phyloP scores from a whole-genome alignment of 768 basidiomycete genomes.

The Infundibulicybe gibba region DNA sequence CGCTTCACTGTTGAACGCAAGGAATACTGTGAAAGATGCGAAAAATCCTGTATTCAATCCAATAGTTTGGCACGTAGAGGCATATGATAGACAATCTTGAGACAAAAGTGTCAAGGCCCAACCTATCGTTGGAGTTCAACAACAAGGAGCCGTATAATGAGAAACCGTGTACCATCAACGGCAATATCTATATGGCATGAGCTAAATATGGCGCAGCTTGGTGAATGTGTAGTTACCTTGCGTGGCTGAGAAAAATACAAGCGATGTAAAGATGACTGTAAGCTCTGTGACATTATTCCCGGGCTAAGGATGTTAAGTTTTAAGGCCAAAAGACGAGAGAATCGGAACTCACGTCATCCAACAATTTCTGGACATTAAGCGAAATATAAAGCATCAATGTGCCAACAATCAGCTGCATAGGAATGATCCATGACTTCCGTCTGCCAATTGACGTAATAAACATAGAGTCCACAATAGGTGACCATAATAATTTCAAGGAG shows the following conservation, averaged over 20 bases:
- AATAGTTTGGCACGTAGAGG: slow-evolving; percentile 97
- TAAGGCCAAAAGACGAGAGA: slow-evolving; percentile 2
- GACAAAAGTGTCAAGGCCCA: slow-evolving; percentile 87
- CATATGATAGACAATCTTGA: slow-evolving; percentile 91
- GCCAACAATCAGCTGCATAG: slow-evolving; percentile 92
- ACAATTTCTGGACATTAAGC: slow-evolving; percentile 65
- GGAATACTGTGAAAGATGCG: slow-evolving; percentile 93
- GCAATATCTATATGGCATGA: slow-evolving; percentile 71
- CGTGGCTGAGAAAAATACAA: slow-evolving; percentile 95
- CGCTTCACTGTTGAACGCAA: slow-evolving; percentile 92
- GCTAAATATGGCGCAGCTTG: slow-evolving; percentile 11
- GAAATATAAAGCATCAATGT: slow-evolving; percentile 79
- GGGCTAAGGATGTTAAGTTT: slow-evolving; percentile 50
- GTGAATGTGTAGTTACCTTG: slow-evolving; percentile 59
- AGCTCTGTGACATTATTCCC: slow-evolving; percentile 73
- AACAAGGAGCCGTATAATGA: slow-evolving; percentile 1
- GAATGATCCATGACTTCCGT: slow-evolving; percentile 98
- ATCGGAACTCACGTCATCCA: slow-evolving; percentile 63
- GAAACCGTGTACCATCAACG: slow-evolving; percentile 73
- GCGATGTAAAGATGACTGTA: slow-evolving; percentile 80
- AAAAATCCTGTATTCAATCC: slow-evolving; percentile 96
- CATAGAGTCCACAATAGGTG: slow-evolving; percentile 92
- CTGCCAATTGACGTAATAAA: slow-evolving; percentile 84
- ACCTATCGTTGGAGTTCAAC: slow-evolving; percentile 30
- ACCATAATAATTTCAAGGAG: slow-evolving; percentile 96